These are phyloP conservation scores for Cyberlindnera galapagoensis DNA, from an alignment of 805 yeast genomes.

Conservation along the genomic window DNA sequence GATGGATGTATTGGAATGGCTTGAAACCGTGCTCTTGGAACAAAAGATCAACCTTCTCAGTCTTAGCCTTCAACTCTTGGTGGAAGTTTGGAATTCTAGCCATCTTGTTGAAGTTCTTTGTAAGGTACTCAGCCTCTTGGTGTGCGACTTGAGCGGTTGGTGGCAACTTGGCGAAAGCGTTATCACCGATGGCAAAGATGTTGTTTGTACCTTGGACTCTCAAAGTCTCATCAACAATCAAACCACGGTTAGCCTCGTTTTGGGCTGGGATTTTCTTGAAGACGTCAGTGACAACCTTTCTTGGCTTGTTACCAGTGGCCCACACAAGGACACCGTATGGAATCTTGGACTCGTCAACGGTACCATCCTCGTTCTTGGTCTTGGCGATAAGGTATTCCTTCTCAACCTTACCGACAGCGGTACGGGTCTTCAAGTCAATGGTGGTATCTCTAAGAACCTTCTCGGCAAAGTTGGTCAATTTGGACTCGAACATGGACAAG, in stretches of 20 bases:
- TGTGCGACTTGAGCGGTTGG: slow-evolving; percentile 98
- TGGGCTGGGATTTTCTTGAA: slow-evolving; percentile 71
- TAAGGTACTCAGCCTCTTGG: slow-evolving; percentile 84
- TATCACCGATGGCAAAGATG: slow-evolving; percentile 88
- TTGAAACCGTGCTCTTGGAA: slow-evolving; percentile 42
- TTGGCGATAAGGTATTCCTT: slow-evolving; percentile 63
- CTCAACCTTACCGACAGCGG: slow-evolving; percentile 86
- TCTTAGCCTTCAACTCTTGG: slow-evolving; percentile 27
- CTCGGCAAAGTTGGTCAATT: slow-evolving; percentile 38
- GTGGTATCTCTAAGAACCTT: slow-evolving; percentile 39
- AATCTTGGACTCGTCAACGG: slow-evolving; percentile 46
- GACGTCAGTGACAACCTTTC: slow-evolving; percentile 63
- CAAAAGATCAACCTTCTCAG: slow-evolving; percentile 33
- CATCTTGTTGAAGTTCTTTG: slow-evolving; percentile 59
- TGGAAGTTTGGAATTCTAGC: slow-evolving; percentile 33
- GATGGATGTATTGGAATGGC: slow-evolving; percentile 78
- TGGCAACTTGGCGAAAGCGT: slow-evolving; percentile 81
- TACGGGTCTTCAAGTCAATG: slow-evolving; percentile 73
- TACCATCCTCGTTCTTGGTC: slow-evolving; percentile 67
- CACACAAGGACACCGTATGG: slow-evolving; percentile 93
- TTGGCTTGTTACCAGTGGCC: slow-evolving; percentile 95
- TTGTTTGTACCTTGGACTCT: slow-evolving; percentile 78
- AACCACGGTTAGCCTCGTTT: slow-evolving; percentile 79
- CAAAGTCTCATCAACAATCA: slow-evolving; percentile 70
- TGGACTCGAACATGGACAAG: slow-evolving; percentile 44